Evolutionary conservation across 176 grass and related monocot species (phyloP).

Genomic region (Microstegium vimineum): DNA sequence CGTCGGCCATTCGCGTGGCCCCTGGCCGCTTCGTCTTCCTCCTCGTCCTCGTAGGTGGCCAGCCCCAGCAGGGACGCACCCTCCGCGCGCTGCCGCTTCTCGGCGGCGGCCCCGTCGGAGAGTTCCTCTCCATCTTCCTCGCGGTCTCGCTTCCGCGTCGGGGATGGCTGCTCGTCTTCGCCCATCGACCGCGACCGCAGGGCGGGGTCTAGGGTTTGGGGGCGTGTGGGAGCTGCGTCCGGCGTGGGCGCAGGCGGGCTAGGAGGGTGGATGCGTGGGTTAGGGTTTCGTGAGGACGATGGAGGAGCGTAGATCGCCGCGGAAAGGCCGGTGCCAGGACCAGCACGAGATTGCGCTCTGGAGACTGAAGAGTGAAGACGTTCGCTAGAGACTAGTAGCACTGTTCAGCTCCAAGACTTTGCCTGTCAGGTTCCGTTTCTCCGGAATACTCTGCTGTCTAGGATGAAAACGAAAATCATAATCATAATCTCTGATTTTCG

Average conservation of each 20-base stretch:
- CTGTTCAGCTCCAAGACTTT: too few species aligned
- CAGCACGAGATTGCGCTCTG: background rate
- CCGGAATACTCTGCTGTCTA: too few species aligned
- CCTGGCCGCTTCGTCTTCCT: slow-evolving; percentile 45
- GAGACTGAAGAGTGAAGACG: background rate
- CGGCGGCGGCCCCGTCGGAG: background rate
- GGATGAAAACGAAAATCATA: too few species aligned
- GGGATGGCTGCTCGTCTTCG: slow-evolving; percentile 6
- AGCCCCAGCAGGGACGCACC: slow-evolving; percentile 45
- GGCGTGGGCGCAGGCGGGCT: background rate
- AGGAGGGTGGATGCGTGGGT: background rate
- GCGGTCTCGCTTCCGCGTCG: slow-evolving; percentile 31
- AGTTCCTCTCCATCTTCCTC: slow-evolving; percentile 30
- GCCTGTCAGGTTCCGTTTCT: too few species aligned
- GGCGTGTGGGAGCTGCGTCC: too few species aligned
- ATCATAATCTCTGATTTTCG: too few species aligned
- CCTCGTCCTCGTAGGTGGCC: slow-evolving; percentile 49
- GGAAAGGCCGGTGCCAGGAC: background rate
- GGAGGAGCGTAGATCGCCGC: background rate
- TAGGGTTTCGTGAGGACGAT: background rate
- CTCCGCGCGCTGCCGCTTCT: slow-evolving; percentile 35
- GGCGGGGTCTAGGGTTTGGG: slow-evolving; percentile 12
- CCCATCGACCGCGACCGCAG: slow-evolving; percentile 12
- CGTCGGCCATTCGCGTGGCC: background rate
- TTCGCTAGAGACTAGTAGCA: too few species aligned